Evolutionary conservation across 345 rosid genomes (phyloP).

Genomic region (Turnera subulata): DNA sequence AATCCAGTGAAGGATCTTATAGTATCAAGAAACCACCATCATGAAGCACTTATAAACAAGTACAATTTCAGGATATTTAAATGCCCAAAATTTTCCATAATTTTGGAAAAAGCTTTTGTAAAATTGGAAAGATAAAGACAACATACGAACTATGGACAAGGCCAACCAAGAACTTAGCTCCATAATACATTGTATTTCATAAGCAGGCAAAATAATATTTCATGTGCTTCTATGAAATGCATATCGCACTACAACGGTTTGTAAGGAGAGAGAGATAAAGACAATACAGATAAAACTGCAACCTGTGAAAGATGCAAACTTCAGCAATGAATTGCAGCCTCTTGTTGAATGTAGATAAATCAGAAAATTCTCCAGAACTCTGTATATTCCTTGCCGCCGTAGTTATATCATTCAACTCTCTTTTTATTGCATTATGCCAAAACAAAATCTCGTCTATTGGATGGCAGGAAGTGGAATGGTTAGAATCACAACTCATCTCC

Average conservation of each 20-base stretch:
- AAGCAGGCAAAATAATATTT: background rate
- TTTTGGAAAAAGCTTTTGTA: background rate
- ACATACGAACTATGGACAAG: too few relatives aligned
- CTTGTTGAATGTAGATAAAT: slow-evolving; percentile 45
- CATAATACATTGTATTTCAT: background rate
- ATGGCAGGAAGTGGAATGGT: slow-evolving; percentile 25
- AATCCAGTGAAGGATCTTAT: background rate
- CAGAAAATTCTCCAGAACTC: slow-evolving; percentile 44
- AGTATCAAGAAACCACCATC: too few relatives aligned
- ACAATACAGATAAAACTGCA: slow-evolving; percentile 8
- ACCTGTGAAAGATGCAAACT: slow-evolving; percentile 65
- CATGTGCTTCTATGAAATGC: background rate
- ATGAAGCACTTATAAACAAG: background rate
- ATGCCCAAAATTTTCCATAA: background rate
- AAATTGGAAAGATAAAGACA: background rate
- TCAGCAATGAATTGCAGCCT: slow-evolving; percentile 62
- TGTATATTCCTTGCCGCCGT: slow-evolving; percentile 49
- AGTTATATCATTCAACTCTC: slow-evolving; percentile 46
- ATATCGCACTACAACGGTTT: too few relatives aligned
- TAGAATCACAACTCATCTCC: slow-evolving; percentile 28
- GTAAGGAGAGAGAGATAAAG: background rate
- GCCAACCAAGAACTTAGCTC: too few relatives aligned
- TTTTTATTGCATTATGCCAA: slow-evolving; percentile 59
- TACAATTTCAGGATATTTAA: background rate
- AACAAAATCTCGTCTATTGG: slow-evolving; percentile 57